Base-by-base conservation (phyloP, 2,329 filamentous ascomycete genomes). In the Geosmithia morbida region DNA sequence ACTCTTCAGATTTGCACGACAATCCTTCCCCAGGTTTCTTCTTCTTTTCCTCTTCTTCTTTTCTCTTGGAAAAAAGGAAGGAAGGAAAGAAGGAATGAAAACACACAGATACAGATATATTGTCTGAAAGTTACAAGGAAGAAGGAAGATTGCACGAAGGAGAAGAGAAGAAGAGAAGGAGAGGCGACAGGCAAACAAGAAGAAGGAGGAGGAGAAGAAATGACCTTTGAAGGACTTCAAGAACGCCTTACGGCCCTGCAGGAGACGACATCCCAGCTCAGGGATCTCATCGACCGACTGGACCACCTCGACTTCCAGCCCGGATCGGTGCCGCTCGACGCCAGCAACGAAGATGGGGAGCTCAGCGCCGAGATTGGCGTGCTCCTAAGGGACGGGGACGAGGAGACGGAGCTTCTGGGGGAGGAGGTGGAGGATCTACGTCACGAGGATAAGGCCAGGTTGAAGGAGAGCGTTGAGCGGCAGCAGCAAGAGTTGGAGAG, bases 341-440 rank as follows among this genome's bases (percentile, higher is more conserved):
- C 63, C 8, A 66, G 67, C 46, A 68, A 71, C 18, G 74, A 75
- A 45, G 67, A 67, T 48, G 62, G 81, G 18, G 88, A 95, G 64
- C 75, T 96, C 33, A 78, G 79, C 53, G 72, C 77, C 19, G 88
- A 96, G 61, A 94, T 96, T 52, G 81, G 83, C 54, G 80, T 86
- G 57, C 75, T 76, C 17, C 65, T 96, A 51, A 83, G 86, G 55
- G 81, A 85, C 49, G 77, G 85, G 45, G 82, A 94, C 56, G 87
- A 94, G 52, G 87, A 94, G 50, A 75, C 92, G 53, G 89, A 94
- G 61, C 64, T 92, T 17, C 60, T 96, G 33, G 71, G 71, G 44
- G 87, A 92, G 59, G 88, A 95, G 57, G 73, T 87, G 26, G 76
- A 84, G 51, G 87, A 87, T 55, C 65, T 88, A 22, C 70, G 75